Evolutionary conservation across 23 red algal genomes (phyloP).

Genomic region (Cyanidioschyzon merolae): DNA sequence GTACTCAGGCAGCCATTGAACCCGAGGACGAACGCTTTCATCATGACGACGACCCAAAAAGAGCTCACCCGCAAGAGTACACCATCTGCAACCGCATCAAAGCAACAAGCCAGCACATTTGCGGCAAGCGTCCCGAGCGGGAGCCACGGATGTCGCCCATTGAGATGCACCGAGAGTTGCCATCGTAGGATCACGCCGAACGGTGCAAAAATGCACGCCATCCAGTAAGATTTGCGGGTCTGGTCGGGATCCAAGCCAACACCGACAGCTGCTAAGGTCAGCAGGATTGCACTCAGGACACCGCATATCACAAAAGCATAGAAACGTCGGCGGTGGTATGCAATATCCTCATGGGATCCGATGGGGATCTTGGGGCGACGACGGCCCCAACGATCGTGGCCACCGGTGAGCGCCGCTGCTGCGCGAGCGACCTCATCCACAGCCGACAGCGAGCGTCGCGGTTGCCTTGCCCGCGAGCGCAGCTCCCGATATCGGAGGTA

Average conservation of each 20-base stretch:
- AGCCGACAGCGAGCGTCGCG: not conserved
- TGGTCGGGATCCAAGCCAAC: conserved; percentile 21
- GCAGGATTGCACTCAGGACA: not conserved
- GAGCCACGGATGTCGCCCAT: conserved; percentile 23
- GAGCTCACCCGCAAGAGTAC: not conserved
- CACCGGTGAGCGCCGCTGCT: not conserved
- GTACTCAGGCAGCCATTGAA: conserved; percentile 26
- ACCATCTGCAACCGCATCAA: conserved; percentile 11
- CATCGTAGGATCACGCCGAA: conserved; percentile 27
- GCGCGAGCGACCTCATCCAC: not conserved
- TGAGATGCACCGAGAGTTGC: conserved; percentile 20
- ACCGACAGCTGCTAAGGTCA: conserved; percentile 1
- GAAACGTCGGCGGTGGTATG: not conserved
- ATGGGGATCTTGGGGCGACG: not conserved
- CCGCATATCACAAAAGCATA: not conserved
- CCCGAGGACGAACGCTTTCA: conserved; percentile 10
- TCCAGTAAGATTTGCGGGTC: conserved; percentile 22
- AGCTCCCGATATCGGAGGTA: not conserved
- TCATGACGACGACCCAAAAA: conserved; percentile 13
- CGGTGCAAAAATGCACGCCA: conserved; percentile 25
- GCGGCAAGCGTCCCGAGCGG: conserved; percentile 21
- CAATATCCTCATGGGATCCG: not conserved
- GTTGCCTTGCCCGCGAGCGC: not conserved
- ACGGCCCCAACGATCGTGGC: conserved; percentile 6
- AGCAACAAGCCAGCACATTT: conserved; percentile 18